These are phyloP conservation scores for Neospermospora avenae DNA, from an alignment of 2,329 filamentous ascomycete genomes.

Conservation along the genomic window DNA sequence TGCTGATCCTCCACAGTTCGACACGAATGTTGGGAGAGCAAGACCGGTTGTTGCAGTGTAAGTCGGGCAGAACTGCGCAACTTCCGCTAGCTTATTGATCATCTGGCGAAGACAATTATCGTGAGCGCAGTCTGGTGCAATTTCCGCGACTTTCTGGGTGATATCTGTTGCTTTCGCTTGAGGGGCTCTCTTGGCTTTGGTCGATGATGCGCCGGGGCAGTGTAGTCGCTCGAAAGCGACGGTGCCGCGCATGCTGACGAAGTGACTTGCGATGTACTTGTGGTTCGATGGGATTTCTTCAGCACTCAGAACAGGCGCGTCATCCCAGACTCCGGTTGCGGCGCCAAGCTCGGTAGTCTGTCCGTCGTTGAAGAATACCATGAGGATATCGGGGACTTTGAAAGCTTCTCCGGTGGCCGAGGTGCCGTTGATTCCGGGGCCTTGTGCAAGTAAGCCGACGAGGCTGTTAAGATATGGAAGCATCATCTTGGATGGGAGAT, in stretches of 20 bases:
- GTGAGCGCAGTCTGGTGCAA: conserved; percentile 6
- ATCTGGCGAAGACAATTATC: conserved; percentile 1
- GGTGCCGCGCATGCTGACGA: conserved; percentile 62
- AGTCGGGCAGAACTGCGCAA: neutral
- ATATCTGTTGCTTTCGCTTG: neutral
- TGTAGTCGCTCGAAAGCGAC: conserved; percentile 61
- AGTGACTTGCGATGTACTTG: conserved; percentile 53
- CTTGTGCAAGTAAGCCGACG: conserved; percentile 49
- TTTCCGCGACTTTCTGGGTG: neutral
- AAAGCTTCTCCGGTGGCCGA: conserved; percentile 46
- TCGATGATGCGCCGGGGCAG: conserved; percentile 37
- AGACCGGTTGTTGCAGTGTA: neutral
- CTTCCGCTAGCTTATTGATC: neutral
- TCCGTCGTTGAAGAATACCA: conserved; percentile 63
- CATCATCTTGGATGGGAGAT: conserved; percentile 56
- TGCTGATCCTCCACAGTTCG: neutral
- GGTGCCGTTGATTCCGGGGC: conserved; percentile 48
- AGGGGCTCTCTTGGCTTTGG: neutral
- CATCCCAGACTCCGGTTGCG: conserved; percentile 59
- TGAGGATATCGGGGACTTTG: conserved; percentile 53
- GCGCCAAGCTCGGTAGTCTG: conserved; percentile 61
- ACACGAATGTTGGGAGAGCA: neutral
- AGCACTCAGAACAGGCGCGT: conserved; percentile 40
- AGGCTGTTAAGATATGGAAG: conserved; percentile 56
- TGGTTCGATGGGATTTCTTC: conserved; percentile 45